Evolutionary conservation across 2,329 filamentous ascomycete species (phyloP).

Genomic region (Sarocladium oryzae): DNA sequence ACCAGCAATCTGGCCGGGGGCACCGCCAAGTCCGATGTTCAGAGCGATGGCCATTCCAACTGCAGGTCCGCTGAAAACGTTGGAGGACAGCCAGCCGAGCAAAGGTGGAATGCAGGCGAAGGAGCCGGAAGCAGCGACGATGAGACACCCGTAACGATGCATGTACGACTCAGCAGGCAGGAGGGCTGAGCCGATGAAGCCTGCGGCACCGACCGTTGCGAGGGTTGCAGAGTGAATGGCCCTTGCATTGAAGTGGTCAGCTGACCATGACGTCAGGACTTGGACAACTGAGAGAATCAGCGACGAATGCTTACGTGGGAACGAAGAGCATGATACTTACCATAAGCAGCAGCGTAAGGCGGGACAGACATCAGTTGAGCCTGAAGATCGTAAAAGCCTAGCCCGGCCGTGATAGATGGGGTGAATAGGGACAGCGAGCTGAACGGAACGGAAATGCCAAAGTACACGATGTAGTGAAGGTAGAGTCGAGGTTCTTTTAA

Average conservation of each 20-base stretch:
- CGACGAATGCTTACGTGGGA: too few species aligned
- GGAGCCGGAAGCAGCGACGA: constrained; percentile 55
- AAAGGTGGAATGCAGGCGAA: constrained; percentile 62
- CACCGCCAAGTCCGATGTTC: constrained; percentile 53
- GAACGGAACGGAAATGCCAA: constrained; percentile 45
- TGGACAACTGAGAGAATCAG: constrained; percentile 24
- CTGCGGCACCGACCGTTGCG: constrained; percentile 37
- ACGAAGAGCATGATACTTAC: too few species aligned
- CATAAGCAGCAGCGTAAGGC: constrained; percentile 51
- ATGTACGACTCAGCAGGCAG: constrained; percentile 51
- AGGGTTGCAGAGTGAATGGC: constrained; percentile 33
- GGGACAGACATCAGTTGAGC: constrained; percentile 59
- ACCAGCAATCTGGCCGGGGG: constrained; percentile 61
- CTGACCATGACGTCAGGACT: constrained; percentile 41
- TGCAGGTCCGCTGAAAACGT: constrained; percentile 54
- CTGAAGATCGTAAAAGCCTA: constrained; percentile 34
- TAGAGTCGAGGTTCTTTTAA: constrained; percentile 60
- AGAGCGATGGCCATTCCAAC: constrained; percentile 60
- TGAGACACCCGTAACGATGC: constrained; percentile 57
- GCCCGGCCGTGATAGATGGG: constrained; percentile 49
- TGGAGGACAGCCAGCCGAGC: constrained; percentile 60
- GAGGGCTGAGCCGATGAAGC: constrained; percentile 53
- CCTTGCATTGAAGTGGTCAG: constrained; percentile 49
- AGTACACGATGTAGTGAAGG: constrained; percentile 50
- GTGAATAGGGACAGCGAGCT: constrained; percentile 52